Base-by-base conservation (phyloP, 2,329 filamentous ascomycete genomes). In the Colletotrichum gigasporum region DNA sequence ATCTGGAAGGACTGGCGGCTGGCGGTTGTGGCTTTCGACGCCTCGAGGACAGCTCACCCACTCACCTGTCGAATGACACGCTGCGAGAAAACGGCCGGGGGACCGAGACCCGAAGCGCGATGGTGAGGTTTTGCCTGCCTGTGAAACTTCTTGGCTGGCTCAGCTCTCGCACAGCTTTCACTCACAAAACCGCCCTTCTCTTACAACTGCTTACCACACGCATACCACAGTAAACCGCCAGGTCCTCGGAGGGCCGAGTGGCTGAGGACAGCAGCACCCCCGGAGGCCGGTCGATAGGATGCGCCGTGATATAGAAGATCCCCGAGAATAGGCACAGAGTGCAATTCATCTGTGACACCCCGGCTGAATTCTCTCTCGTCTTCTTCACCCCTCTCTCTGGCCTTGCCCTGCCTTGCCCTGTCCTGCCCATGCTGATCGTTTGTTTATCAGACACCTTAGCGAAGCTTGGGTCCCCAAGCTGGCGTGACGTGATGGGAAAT, bases 371-470 rank as follows among this genome's bases (percentile, higher is more conserved):
- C 22, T 30, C 22, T 7, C 22, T 52, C 30, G 32, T 39, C 34
- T 16, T 41, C 34, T 26, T n/a, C n/a, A n/a, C 22, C 34, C 24
- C 22, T 48, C 12, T 26, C 35, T 30, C 48, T 35, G n/a, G 22
- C n/a, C n/a, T n/a, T n/a, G n/a, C n/a, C n/a, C n/a, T n/a, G n/a
- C n/a, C n/a, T n/a, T n/a, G n/a, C n/a, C n/a, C 47, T 51, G 26
- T 5, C 34, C 12, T 32, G 16, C 12, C 22, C 20, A 24, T 20
- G 32, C 10, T 30, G 30, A 37, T 35, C 16, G n/a, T 45, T 45
- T 35, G 54, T 63, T 53, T 48, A 41, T 63, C 32, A 52, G 47
- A 59, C 20, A 63, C 47, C 42, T 12, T 51, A 22, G 53, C 53
- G 53, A 60, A 41, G 28, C 20, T 44, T 20, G 18, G 30, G 39